phyloP scores from a whole-genome alignment of 2,329 filamentous ascomycete genomes.

The Neospermospora avenae region DNA sequence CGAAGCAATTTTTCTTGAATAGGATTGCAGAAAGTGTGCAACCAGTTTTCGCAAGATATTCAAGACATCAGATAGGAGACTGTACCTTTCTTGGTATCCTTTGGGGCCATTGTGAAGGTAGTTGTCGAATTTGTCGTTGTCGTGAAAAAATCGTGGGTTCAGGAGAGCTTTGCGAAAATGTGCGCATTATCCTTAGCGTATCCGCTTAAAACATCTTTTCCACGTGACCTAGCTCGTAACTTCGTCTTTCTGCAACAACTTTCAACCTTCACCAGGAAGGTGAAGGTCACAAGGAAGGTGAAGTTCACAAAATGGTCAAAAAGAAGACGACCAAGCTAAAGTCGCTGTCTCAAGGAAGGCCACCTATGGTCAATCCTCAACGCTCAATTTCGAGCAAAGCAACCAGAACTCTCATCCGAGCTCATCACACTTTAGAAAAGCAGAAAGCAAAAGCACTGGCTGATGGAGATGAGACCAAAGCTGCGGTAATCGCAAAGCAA shows the following conservation, averaged over 20 bases:
- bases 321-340: constrained; percentile 44
- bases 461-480: constrained; percentile 50
- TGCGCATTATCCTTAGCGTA: constrained; percentile 2
- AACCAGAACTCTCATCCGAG: constrained; percentile 62
- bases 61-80: constrained; percentile 26
- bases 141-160: constrained; percentile 18
- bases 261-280: no score
- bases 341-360: constrained; percentile 52
- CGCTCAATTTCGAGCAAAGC: constrained; percentile 62
- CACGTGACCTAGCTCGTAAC: constrained; percentile 2
- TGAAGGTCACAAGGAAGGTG: no score
- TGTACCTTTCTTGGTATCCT: constrained; percentile 38
- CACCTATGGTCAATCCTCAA: constrained; percentile 46
- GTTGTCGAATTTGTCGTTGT: constrained; percentile 26
- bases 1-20: constrained; percentile 22
- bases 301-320: constrained; percentile 40
- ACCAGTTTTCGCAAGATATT: constrained; percentile 11
- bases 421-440: constrained; percentile 64
- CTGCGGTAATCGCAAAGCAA: constrained; percentile 46
- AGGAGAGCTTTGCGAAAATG: constrained; percentile 5
- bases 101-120: constrained; percentile 33
- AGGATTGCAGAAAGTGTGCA: constrained; percentile 20
- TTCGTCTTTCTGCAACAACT: background rate
- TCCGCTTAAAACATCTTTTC: constrained; percentile 1
- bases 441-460: constrained; percentile 52